Base-by-base conservation (phyloP, 164 flowering plant species). In the Vitis rupestris region DNA sequence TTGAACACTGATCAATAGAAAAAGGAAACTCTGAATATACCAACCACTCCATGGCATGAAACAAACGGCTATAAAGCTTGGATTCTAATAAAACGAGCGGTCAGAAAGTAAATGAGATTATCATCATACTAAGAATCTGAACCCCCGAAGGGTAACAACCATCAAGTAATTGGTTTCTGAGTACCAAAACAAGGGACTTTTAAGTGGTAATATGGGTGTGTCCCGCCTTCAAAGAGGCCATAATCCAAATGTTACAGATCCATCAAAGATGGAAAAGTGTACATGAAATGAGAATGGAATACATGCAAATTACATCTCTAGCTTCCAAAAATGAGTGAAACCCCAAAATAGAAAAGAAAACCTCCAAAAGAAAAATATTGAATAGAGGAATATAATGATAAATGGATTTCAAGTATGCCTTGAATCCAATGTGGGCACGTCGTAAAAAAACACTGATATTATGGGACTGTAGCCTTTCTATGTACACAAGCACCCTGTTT, bases 371-470 rank as follows among this genome's bases (percentile, higher is more conserved):
- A 68, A 66, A 27, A 66, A 16, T 49, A 72, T 60, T 29, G 66
- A 73, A 73, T 57, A 63, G 64, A 63, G 56, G 48, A 64, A 50
- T 30, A 37, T 37, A 37, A 65, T 53, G 52, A 58, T 59, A 10
- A 70, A 63, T 65, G 75, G 66, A 72, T 70, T 75, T 73, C 82
- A 76, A 76, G 74, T 57, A 53, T 12, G n/a, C 59, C 79, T 70
- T 50, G 59, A 75, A 70, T 59, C 72, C 72, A 67, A 29, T 29
- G 37, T 59, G 23, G 11, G 19, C 55, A 67, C 11, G 9, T 7
- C n/a, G 4, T 49, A 67, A 11, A 59, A 61, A 37, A 54, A 23
- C 54, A 55, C 54, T 50, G 68, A 56, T 50, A 65, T 16, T 12
- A 55, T 49, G 63, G 51, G 58, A 62, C 63, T 53, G 44, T 50